Evolutionary conservation across 345 rosid species (phyloP), one percentile per base, ranked within the genome.

Genomic region (Salix suchowensis): DNA sequence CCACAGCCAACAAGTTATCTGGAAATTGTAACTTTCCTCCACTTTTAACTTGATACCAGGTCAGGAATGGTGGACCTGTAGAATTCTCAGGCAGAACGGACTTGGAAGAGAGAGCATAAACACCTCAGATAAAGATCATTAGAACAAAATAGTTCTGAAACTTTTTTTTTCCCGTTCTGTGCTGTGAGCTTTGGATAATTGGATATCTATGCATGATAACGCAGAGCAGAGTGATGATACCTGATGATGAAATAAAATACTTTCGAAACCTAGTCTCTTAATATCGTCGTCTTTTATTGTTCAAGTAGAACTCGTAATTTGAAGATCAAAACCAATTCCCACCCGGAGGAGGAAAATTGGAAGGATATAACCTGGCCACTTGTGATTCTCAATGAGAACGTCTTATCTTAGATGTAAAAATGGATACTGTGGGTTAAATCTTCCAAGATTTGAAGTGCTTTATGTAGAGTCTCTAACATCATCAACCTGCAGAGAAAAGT

Each of bases 1-100:
- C 21, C 85, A 50, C 42, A 84, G 81, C 80, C 86, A 76, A 80
- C 81, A 68, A 68, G 11, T 79, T 40, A n/a, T 34, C 67, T 80
- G 89, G 61, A 88, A 82, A 62, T 50, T 90, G 74, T 87, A 76
- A 70, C 36, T 37, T 39, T 24, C 60, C 26, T 76, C 21, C 18
- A 21, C 1, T 64, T 65, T 48, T 42, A 23, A 16, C 32, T 21
- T 19, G 19, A 40, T 11, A 32, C 24, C 1, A 6, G 28, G 19
- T 18, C 50, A 21, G 19, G 39, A 58, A 55, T 23, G 66, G 18
- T 28, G 60, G 24, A n/a, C 9, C 15, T 13, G 50, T 44, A 14
- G 16, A 44, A 44, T 16, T 44, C 48, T 3, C 16, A 44, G 16
- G 14, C 50, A 4, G 50, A 14, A 44, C 13, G 50, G 50, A 19